A percentile compares a stretch with the other conserved stretches of the same genome.
Evolutionary conservation across 2,329 filamentous ascomycete species (phyloP).

Genomic region (Aquanectria penicillioides): DNA sequence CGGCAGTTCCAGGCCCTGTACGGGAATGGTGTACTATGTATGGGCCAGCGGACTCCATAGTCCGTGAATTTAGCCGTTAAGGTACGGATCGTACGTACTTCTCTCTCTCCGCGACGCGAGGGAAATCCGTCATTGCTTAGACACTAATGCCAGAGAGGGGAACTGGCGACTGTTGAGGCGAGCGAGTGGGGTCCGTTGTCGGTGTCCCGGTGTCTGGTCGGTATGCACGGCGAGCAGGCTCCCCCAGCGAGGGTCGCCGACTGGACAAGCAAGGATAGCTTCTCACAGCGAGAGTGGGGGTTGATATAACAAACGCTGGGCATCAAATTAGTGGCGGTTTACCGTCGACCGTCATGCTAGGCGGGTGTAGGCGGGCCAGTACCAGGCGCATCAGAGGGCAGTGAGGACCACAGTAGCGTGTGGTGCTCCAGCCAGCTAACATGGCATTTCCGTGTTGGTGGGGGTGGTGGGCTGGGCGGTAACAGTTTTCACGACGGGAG

Average conservation of each 20-base stretch:
- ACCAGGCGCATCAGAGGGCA: neutral
- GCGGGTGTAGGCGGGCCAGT: neutral
- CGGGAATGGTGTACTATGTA: no score
- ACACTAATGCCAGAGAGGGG: no score
- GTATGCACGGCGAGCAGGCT: conserved; percentile 16
- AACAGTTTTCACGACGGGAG: conserved; percentile 6
- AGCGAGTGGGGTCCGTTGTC: conserved; percentile 17
- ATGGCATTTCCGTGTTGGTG: no score
- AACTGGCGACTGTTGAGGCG: no score
- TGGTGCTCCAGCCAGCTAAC: neutral
- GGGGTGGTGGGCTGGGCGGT: conserved; percentile 10
- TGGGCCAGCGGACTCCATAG: neutral
- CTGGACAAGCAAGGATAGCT: neutral
- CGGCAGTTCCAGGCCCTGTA: neutral
- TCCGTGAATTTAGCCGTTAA: neutral
- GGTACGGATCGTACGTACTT: neutral
- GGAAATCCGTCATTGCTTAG: no score
- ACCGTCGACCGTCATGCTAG: neutral
- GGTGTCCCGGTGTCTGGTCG: conserved; percentile 18
- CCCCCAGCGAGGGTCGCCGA: neutral
- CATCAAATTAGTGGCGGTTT: neutral
- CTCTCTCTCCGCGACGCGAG: neutral
- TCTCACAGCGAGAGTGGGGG: neutral
- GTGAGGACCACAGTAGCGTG: no score
- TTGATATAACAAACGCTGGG: neutral